phyloP scores from a whole-genome alignment of 2,329 filamentous ascomycete genomes.

The Trichoderma breve region DNA sequence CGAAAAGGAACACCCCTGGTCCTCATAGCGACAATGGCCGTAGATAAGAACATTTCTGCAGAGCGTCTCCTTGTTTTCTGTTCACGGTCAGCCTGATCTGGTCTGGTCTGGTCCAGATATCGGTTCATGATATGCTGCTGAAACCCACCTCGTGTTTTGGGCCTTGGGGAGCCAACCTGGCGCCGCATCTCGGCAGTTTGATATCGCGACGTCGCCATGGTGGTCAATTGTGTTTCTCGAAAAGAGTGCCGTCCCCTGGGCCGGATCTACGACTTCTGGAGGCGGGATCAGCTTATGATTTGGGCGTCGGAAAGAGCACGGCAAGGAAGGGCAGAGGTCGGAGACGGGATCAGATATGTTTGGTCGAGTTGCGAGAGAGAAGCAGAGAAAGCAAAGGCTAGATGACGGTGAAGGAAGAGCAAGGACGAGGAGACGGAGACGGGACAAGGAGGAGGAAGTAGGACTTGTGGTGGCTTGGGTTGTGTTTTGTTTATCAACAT shows the following conservation, averaged over 20 bases:
- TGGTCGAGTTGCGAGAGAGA: background rate
- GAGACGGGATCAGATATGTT: background rate
- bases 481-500: slow-evolving; percentile 31
- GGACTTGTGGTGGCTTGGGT: background rate
- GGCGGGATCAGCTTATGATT: slow-evolving; percentile 23
- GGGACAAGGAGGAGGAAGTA: background rate
- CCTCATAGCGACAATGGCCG: slow-evolving; percentile 87
- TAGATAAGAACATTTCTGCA: slow-evolving; percentile 94
- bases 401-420: background rate
- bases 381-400: background rate
- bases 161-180: slow-evolving; percentile 55
- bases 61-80: slow-evolving; percentile 83
- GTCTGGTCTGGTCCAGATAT: background rate
- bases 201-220: slow-evolving; percentile 49
- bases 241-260: slow-evolving; percentile 34
- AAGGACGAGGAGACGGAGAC: background rate
- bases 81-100: background rate
- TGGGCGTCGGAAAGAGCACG: background rate
- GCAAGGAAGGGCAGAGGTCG: background rate
- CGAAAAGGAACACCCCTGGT: slow-evolving; percentile 87
- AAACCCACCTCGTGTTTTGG: slow-evolving; percentile 54
- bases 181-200: slow-evolving; percentile 48
- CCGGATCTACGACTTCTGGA: slow-evolving; percentile 45
- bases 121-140: background rate
- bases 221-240: slow-evolving; percentile 31